Conservation (phyloP, 352 stramenopile species). For the Phytophthora megakarya region DNA sequence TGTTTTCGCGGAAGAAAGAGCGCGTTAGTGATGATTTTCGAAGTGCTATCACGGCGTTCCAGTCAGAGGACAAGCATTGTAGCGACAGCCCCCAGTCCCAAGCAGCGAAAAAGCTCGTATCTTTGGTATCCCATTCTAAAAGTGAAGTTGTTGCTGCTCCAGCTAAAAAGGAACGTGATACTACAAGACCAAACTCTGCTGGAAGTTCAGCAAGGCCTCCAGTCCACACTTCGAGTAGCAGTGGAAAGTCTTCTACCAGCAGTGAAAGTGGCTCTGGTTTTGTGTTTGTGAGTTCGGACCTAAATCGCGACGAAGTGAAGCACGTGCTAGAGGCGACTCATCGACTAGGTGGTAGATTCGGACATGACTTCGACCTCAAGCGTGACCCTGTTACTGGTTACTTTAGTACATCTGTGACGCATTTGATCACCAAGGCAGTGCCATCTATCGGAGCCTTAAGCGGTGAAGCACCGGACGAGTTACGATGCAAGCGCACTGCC, state of each 20-base stretch:
- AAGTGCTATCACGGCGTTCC: slow-evolving; percentile 52
- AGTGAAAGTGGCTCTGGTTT: slow-evolving; percentile 25
- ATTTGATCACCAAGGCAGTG: slow-evolving; percentile 76
- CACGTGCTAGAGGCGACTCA: slow-evolving; percentile 60
- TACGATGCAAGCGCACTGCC: slow-evolving; percentile 79
- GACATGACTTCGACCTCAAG: slow-evolving; percentile 71
- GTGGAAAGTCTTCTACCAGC: not conserved
- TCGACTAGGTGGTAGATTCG: slow-evolving; percentile 69
- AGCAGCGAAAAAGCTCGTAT: slow-evolving; percentile 14
- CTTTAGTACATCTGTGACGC: slow-evolving; percentile 67
- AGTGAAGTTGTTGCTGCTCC: not conserved
- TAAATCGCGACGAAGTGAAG: slow-evolving; percentile 60
- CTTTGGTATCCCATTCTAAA: slow-evolving; percentile 3
- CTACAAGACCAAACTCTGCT: not conserved
- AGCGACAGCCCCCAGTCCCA: slow-evolving; percentile 12
- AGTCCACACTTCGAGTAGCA: slow-evolving; percentile 23
- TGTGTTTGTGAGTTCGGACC: slow-evolving; percentile 69
- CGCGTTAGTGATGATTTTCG: slow-evolving; percentile 58
- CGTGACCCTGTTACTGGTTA: slow-evolving; percentile 45
- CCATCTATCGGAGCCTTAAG: slow-evolving; percentile 21
- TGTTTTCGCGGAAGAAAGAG: slow-evolving; percentile 34
- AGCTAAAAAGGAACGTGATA: not conserved
- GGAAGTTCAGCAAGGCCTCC: slow-evolving; percentile 22
- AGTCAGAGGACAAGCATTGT: slow-evolving; percentile 25
- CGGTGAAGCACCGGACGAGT: slow-evolving; percentile 13